Percentiles rank a stretch among this genome's conserved stretches.
phyloP scores from a whole-genome alignment of 495 filamentous ascomycete genomes.

The Thermothielavioides terrestris region DNA sequence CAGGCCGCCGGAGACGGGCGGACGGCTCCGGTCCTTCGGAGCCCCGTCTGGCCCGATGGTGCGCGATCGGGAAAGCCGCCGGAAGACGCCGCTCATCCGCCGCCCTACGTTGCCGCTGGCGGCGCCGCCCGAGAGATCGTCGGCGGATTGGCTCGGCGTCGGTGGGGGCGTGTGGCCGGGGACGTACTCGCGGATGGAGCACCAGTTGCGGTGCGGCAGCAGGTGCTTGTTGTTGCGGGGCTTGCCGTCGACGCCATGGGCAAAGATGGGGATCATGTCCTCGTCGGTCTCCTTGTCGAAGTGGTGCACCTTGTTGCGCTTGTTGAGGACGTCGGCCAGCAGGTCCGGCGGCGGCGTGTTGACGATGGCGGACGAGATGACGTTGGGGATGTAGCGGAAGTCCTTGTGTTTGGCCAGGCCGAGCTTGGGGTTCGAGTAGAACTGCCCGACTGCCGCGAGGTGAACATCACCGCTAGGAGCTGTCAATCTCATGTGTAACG shows the following conservation, averaged over 20 bases:
- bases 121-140: slow-evolving; percentile 26
- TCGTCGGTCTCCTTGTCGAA: slow-evolving; percentile 80
- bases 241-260: slow-evolving; percentile 78
- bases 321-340: slow-evolving; percentile 86
- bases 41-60: slow-evolving; percentile 14
- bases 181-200: slow-evolving; percentile 73
- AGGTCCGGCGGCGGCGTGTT: slow-evolving; percentile 85
- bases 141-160: slow-evolving; percentile 44
- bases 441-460: slow-evolving; percentile 84
- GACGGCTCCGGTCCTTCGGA: slow-evolving; percentile 21
- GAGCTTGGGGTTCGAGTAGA: slow-evolving; percentile 82
- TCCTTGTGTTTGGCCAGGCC: slow-evolving; percentile 76
- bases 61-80: slow-evolving; percentile 25
- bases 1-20: slow-evolving; percentile 24
- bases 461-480: slow-evolving; percentile 85
- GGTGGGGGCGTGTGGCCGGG: slow-evolving; percentile 66
- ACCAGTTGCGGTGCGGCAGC: slow-evolving; percentile 90
- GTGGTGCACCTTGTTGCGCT: slow-evolving; percentile 88
- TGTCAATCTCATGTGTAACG: background rate
- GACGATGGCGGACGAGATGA: slow-evolving; percentile 86
- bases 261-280: slow-evolving; percentile 90
- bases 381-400: slow-evolving; percentile 85
- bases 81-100: slow-evolving; percentile 23
- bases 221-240: slow-evolving; percentile 82
- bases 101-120: background rate